Evolutionary conservation across 2,329 filamentous ascomycete genomes (phyloP).

Genomic region (Alternaria atra): DNA sequence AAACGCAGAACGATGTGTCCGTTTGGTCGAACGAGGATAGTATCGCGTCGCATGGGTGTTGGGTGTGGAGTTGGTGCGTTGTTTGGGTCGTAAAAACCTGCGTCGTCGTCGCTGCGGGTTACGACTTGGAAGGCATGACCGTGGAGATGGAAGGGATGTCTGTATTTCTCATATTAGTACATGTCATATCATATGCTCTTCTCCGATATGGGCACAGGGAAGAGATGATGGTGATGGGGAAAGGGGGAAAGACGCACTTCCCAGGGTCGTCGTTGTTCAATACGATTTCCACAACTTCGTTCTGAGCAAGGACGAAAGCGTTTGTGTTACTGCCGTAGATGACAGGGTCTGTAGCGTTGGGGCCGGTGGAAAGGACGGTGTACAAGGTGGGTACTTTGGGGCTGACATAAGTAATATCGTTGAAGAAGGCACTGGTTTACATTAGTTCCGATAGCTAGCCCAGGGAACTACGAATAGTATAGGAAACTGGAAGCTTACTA

Average conservation of each 20-base stretch:
- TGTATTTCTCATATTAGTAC: background rate
- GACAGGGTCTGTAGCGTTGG: conserved; percentile 54
- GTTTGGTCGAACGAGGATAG: conserved; percentile 62
- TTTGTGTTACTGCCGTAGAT: conserved; percentile 63
- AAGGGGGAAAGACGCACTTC: conserved; percentile 42
- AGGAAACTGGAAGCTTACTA: conserved; percentile 59
- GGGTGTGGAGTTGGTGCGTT: conserved; percentile 30
- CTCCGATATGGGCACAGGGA: background rate
- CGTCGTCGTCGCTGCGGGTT: conserved; percentile 44
- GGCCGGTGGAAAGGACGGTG: conserved; percentile 72
- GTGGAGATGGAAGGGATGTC: conserved; percentile 76
- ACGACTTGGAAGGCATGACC: conserved; percentile 53
- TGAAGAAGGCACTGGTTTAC: conserved; percentile 60
- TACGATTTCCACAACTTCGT: conserved; percentile 74
- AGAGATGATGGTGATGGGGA: conserved; percentile 65
- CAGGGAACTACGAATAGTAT: too few species aligned
- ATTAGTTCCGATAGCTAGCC: background rate
- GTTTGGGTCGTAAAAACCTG: conserved; percentile 58
- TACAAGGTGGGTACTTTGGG: conserved; percentile 85
- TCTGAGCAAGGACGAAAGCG: conserved; percentile 71
- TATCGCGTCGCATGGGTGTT: conserved; percentile 62
- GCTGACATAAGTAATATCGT: conserved; percentile 76
- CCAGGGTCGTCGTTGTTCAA: conserved; percentile 79
- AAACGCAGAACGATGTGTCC: conserved; percentile 66
- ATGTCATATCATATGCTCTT: background rate